Conservation (phyloP, 225 moss, liverwort and hornwort genomes). For the Rhytidiadelphus loreus region DNA sequence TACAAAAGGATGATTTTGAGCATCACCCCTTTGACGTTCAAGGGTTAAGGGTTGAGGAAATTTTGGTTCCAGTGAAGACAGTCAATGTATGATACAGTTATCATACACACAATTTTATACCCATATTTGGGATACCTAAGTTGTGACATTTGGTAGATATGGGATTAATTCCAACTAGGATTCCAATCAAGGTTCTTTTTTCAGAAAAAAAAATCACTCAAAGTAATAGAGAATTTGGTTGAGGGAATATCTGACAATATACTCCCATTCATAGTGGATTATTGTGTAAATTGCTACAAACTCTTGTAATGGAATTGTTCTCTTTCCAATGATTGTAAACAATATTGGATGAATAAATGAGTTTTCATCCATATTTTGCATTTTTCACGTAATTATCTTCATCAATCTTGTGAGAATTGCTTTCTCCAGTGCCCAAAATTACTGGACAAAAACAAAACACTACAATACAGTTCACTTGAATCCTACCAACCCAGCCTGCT, state of each 20-base stretch:
- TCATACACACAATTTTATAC: too few species aligned
- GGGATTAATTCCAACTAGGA: not conserved
- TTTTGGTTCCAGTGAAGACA: too few species aligned
- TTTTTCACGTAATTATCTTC: not conserved
- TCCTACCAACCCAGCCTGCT: not conserved
- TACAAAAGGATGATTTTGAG: too few species aligned
- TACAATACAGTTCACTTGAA: not conserved
- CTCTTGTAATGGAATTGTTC: not conserved
- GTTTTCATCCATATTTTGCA: not conserved
- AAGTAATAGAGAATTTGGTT: not conserved
- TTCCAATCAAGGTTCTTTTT: not conserved
- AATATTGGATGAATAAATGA: not conserved
- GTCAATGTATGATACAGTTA: too few species aligned
- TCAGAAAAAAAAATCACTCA: too few species aligned
- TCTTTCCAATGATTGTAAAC: not conserved
- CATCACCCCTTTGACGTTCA: too few species aligned
- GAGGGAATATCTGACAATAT: too few species aligned
- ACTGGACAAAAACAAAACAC: not conserved
- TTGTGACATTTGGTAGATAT: too few species aligned
- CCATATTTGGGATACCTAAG: too few species aligned
- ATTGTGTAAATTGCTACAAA: too few species aligned
- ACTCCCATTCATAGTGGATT: too few species aligned
- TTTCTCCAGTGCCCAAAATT: not conserved
- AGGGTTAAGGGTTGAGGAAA: too few species aligned
- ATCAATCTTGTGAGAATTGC: not conserved